Evolutionary conservation across 768 basidiomycete species (phyloP).

Genomic region (Mycena leptocephala): DNA sequence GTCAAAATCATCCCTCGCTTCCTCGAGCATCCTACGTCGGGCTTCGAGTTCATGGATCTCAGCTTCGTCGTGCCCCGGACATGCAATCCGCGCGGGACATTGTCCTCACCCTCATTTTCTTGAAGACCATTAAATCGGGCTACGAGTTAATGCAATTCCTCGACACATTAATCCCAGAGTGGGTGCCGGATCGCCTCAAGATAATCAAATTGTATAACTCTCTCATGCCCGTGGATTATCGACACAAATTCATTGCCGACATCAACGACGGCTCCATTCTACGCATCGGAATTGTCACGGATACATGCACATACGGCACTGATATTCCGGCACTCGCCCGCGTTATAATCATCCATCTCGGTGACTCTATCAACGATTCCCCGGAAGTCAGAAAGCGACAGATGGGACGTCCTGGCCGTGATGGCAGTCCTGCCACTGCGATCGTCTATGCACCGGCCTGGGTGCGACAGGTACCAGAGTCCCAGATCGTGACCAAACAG

Average conservation of each 20-base stretch:
- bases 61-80: too few relatives aligned
- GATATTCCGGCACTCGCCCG: not conserved
- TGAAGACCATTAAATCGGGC: not conserved
- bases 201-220: conserved; percentile 28
- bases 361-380: not conserved
- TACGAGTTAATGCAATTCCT: conserved; percentile 15
- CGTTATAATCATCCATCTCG: not conserved
- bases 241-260: conserved; percentile 12
- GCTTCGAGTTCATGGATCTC: too few relatives aligned
- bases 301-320: conserved; percentile 3
- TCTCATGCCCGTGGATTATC: conserved; percentile 19
- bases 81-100: not conserved
- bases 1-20: too few relatives aligned
- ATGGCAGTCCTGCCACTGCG: not conserved
- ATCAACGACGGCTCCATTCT: not conserved
- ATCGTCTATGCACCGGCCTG: conserved; percentile 1
- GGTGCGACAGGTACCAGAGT: not conserved
- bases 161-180: conserved; percentile 16
- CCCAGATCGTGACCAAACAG: not conserved
- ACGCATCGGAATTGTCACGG: conserved; percentile 1
- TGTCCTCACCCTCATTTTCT: conserved; percentile 19
- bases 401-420: conserved; percentile 1
- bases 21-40: too few relatives aligned
- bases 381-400: conserved; percentile 8
- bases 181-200: not conserved